Conservation (phyloP, 116 monocot genomes). For the Thalassia testudinum region DNA sequence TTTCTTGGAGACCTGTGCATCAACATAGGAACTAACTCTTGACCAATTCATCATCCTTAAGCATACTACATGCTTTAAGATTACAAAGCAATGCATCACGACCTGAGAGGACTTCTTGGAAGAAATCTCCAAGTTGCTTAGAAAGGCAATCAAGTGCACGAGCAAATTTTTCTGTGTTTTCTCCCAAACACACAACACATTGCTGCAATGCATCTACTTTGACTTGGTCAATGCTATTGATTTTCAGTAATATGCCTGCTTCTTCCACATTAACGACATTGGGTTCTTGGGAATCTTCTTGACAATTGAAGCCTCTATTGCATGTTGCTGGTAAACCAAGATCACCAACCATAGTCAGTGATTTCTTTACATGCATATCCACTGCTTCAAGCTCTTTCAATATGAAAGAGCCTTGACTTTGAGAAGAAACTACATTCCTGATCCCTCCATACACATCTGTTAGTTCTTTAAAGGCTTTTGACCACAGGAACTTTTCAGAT, state of each 20-base stretch:
- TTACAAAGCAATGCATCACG: slow-evolving; percentile 73
- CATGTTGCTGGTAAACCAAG: not conserved
- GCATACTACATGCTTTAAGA: slow-evolving; percentile 13
- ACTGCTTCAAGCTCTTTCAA: slow-evolving; percentile 49
- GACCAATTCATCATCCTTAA: no score
- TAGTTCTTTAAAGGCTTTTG: slow-evolving; percentile 37
- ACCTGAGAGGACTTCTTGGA: slow-evolving; percentile 47
- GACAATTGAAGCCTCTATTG: not conserved
- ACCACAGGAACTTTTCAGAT: slow-evolving; percentile 40
- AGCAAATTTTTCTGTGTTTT: slow-evolving; percentile 16
- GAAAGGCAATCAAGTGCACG: slow-evolving; percentile 34
- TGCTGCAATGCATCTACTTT: not conserved
- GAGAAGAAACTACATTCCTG: not conserved
- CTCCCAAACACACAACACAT: slow-evolving; percentile 13
- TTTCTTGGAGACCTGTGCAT: no score
- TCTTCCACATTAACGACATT: not conserved
- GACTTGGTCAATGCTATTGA: not conserved
- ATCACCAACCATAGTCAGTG: slow-evolving; percentile 11
- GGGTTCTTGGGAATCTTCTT: not conserved
- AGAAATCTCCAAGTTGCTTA: slow-evolving; percentile 42
- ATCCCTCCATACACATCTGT: slow-evolving; percentile 22
- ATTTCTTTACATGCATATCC: slow-evolving; percentile 15
- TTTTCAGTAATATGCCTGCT: no score
- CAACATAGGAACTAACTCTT: no score
- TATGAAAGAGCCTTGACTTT: slow-evolving; percentile 1